These are phyloP conservation scores for Purpureocillium takamizusanense DNA, from an alignment of 2,329 filamentous ascomycete genomes.

Conservation along the genomic window DNA sequence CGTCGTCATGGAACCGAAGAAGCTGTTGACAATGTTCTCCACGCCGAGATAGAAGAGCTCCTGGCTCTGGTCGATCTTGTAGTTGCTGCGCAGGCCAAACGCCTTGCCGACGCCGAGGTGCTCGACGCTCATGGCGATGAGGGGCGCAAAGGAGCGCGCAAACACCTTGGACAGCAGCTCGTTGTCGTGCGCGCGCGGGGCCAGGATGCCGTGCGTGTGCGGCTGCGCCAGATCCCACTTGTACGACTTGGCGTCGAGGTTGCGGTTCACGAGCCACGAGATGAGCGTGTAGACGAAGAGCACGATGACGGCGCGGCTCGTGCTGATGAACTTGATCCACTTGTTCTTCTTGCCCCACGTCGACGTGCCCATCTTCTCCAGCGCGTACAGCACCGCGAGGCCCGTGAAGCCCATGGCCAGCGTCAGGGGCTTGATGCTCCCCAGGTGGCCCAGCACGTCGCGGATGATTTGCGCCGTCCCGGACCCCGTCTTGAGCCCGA, in stretches of 20 bases:
- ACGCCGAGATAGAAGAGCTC: constrained; percentile 56
- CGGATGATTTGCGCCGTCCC: constrained; percentile 49
- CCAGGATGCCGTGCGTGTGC: constrained; percentile 41
- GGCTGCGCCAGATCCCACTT: constrained; percentile 53
- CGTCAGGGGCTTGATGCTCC: constrained; percentile 47
- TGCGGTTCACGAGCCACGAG: constrained; percentile 52
- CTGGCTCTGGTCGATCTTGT: constrained; percentile 54
- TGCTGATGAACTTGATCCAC: constrained; percentile 47
- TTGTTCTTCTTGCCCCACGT: constrained; percentile 50
- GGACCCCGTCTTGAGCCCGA: constrained; percentile 44
- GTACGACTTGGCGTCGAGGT: constrained; percentile 27
- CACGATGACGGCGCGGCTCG: constrained; percentile 51
- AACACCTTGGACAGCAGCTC: constrained; percentile 44
- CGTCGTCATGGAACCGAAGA: constrained; percentile 55
- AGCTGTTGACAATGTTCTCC: constrained; percentile 54
- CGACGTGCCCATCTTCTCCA: constrained; percentile 49
- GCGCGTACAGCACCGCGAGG: constrained; percentile 43
- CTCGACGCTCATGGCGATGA: constrained; percentile 52
- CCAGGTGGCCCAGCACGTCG: constrained; percentile 47
- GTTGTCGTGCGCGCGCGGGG: constrained; percentile 36
- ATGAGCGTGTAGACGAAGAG: constrained; percentile 55
- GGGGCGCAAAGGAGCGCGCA: constrained; percentile 46
- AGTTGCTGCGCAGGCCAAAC: constrained; percentile 53
- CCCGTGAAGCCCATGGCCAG: constrained; percentile 50
- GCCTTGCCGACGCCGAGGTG: constrained; percentile 57